Evolutionary conservation across 1,284 basidiomycete genomes (phyloP), one percentile per base, ranked within the genome.

Genomic region (Tilletia setariae): DNA sequence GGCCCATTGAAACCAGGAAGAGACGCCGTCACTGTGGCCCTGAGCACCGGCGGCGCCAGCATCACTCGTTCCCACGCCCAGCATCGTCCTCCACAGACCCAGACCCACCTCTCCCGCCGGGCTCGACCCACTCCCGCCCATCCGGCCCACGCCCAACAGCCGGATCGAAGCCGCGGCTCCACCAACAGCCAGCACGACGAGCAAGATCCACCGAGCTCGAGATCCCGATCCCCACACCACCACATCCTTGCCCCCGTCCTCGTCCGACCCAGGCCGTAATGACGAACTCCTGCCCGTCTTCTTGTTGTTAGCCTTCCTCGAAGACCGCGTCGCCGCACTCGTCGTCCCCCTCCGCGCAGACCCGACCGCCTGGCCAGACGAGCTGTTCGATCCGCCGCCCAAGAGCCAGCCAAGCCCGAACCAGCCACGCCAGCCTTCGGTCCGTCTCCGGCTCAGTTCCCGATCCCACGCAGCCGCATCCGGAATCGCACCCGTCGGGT

Each of bases 401-500:
- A 21, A 53, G 51, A 53, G 28, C 23, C n/a, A 53, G 51, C 21
- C 21, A 23, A n/a, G 8, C 51, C 51, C 51, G 28, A 53, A 53
- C 51, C 51, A 53, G 28, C 51, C 51, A 53, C 28, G 2, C 56
- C 56, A 61, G 15, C 56, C 56, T 30, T 61, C 56, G 30, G 30
- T 32, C 30, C 30, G 19, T 30, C 56, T 28, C 32, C 56, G 28
- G 19, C 56, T 32, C 56, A 61, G 19, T 30, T 61, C 56, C 28
- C 56, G 56, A 40, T 61, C 56, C 56, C 56, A 61, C 1, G 56
- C 56, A 11, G 56, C 56, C 2, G 56, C 40, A 49, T 65, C 70
- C 23, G 70, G 68, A 6, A 69, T 65, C 32, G 80, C 79, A 2
- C 78, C 79, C 49, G 74, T 76, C 13, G 79, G 73, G 65, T 82